Conservation (phyloP, 1,284 basidiomycete genomes). For the Sphagnurus paluster region DNA sequence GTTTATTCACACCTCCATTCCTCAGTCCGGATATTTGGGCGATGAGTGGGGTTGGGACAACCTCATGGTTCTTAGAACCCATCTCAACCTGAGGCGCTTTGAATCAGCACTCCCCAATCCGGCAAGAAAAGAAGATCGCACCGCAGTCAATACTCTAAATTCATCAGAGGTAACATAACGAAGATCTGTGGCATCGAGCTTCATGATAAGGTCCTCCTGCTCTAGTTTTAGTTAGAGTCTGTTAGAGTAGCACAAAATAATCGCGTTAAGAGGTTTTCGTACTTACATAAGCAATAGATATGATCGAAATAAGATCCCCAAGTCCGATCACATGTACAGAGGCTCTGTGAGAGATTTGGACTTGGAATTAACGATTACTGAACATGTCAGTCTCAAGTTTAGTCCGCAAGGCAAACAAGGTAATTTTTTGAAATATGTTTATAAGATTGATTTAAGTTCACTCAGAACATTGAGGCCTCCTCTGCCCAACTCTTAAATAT, state of each 20-base stretch:
- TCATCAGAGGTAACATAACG: constrained; percentile 92
- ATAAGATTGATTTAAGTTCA: not conserved
- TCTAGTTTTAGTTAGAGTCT: not conserved
- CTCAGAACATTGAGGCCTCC: constrained; percentile 20
- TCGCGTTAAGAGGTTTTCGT: not conserved
- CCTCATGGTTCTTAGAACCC: constrained; percentile 97
- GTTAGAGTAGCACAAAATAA: not conserved
- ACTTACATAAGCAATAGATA: constrained; percentile 10
- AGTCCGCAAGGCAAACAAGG: constrained; percentile 22
- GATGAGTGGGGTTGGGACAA: constrained; percentile 89
- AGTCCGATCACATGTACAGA: too few relatives aligned
- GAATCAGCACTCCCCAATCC: constrained; percentile 8
- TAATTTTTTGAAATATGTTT: not conserved
- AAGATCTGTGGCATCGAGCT: constrained; percentile 92
- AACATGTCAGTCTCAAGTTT: constrained; percentile 10
- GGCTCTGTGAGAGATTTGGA: too few relatives aligned
- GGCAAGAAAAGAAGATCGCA: constrained; percentile 31
- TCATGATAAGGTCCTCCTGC: constrained; percentile 54
- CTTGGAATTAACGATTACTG: not conserved
- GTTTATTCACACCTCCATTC: constrained; percentile 92
- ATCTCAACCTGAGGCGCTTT: constrained; percentile 81
- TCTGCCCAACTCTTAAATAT: constrained; percentile 15
- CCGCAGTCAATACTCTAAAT: constrained; percentile 92
- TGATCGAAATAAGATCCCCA: too few relatives aligned
- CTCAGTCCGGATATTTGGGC: constrained; percentile 90